phyloP scores from a whole-genome alignment of 1,139 yeast species.

The Pichia sp. region DNA sequence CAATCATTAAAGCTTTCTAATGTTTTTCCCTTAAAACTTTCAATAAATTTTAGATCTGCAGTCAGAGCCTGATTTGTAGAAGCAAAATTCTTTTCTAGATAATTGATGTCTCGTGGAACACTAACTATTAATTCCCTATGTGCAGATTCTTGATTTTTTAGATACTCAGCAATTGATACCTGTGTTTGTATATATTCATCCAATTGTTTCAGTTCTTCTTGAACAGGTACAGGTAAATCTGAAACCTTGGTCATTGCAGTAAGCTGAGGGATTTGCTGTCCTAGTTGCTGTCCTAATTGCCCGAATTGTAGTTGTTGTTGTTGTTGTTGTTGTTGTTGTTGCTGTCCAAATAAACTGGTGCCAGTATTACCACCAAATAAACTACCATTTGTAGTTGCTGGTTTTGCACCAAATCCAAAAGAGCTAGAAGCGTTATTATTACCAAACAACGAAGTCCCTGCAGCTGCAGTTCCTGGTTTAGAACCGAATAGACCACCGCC shows the following conservation, averaged over 20 bases:
- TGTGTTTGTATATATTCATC: constrained; percentile 83
- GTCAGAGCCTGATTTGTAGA: constrained; percentile 67
- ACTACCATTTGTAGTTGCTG: constrained; percentile 13
- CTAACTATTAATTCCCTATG: constrained; percentile 70
- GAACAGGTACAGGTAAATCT: constrained; percentile 71
- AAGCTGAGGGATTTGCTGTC: constrained; percentile 41
- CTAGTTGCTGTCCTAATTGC: constrained; percentile 19
- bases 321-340: constrained; percentile 24
- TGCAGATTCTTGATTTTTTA: constrained; percentile 55
- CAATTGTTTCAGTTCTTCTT: constrained; percentile 72
- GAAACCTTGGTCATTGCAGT: constrained; percentile 85
- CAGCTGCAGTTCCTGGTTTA: constrained; percentile 22
- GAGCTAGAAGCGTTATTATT: constrained; percentile 16
- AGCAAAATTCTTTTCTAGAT: constrained; percentile 54
- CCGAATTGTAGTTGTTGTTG: constrained; percentile 17
- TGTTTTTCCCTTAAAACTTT: constrained; percentile 34
- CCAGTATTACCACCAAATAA: constrained; percentile 20
- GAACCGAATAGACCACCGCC: constrained; percentile 34
- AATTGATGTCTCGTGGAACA: constrained; percentile 80
- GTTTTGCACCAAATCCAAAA: constrained; percentile 28
- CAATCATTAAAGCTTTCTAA: constrained; percentile 31
- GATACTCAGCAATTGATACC: constrained; percentile 72
- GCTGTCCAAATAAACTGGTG: constrained; percentile 29
- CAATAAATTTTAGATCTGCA: constrained; percentile 53
- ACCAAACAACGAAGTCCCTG: constrained; percentile 33